phyloP scores from a whole-genome alignment of 192 early-diverging fungal species.

The Helicostylum pulchrum region DNA sequence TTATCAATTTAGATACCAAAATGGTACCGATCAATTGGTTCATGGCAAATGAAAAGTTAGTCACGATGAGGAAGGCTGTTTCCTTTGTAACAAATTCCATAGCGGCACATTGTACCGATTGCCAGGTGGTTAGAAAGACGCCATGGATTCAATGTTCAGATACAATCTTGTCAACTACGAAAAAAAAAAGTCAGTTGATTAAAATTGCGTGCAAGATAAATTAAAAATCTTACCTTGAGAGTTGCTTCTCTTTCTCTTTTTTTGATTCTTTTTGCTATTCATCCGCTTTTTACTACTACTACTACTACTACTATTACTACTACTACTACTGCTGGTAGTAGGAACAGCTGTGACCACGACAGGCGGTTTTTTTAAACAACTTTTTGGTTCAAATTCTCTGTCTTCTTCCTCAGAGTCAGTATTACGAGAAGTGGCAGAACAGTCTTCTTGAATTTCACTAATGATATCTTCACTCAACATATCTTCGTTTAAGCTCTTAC shows the following conservation, averaged over 20 bases:
- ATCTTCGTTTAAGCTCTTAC: conserved; percentile 22
- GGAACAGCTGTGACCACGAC: not conserved
- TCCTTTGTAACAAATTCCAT: too few species aligned
- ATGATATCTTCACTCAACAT: conserved; percentile 32
- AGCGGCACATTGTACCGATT: too few species aligned
- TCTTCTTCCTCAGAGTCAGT: not conserved
- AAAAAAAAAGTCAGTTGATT: too few species aligned
- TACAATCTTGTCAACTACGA: too few species aligned
- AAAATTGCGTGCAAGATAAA: too few species aligned
- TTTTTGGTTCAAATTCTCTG: conserved; percentile 5
- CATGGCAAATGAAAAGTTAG: too few species aligned
- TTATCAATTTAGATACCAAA: too few species aligned
- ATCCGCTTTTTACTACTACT: not conserved
- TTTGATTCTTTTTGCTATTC: conserved; percentile 14
- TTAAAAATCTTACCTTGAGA: not conserved
- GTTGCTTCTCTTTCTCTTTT: conserved; percentile 15
- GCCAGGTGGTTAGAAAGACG: too few species aligned
- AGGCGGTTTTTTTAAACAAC: conserved; percentile 30
- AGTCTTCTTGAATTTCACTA: conserved; percentile 26
- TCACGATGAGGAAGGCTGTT: too few species aligned
- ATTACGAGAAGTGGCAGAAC: conserved; percentile 1
- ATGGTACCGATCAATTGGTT: too few species aligned
- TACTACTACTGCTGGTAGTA: not conserved
- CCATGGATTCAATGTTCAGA: too few species aligned
- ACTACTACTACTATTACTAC: not conserved